Evolutionary conservation across 1,139 yeast species (phyloP), one percentile per base, ranked within the genome.

Genomic region (Pichia kudriavzevii): DNA sequence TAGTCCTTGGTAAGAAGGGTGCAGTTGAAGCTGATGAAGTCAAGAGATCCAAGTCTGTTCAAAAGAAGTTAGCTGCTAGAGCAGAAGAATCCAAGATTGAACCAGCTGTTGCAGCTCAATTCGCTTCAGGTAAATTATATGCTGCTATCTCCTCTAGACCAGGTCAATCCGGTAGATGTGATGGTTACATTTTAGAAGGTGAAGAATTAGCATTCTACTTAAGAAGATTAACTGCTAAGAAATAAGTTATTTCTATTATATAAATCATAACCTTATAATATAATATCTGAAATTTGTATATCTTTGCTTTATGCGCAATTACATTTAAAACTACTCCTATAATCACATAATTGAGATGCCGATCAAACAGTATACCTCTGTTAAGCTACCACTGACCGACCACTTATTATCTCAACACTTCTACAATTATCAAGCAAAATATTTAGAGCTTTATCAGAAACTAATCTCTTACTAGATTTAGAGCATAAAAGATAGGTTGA

Each of bases 171-270:
- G 99, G 99, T 73, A 93, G 99, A 78, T 81, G 91, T 75, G 98
- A 93, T 69, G 99, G 99, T 73, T 91, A 93, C 94, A 81, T 91
- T 73, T 84, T 93, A 70, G 99, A 91, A 79, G 98, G 98, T 74
- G 99, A 93, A 70, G 98, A 91, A 77, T 85, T 91, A 71, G 97
- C 97, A 69, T 91, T 91, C 94, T 91, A 91, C 95, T 81, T 91
- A 70, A 87, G 94, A 81, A 88, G 95, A 85, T 78, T 91, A 75
- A 79, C 95, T 67, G 91, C 96, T 69, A 91, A 88, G 93, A 91
- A 91, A 81, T 88, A 87, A 79, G 63, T 44, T 23, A 14, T 26
- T 23, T 23, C 9, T 23, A 23, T 12, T 23, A 23, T 23, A 23
- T n/a, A n/a, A 26, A 14, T 26, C 10, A 22, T 14, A 21, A 17